Percentiles rank a stretch among this genome's conserved stretches.
These are phyloP conservation scores for Acidiella bohemica DNA, from an alignment of 495 filamentous ascomycete genomes.

Conservation along the genomic window DNA sequence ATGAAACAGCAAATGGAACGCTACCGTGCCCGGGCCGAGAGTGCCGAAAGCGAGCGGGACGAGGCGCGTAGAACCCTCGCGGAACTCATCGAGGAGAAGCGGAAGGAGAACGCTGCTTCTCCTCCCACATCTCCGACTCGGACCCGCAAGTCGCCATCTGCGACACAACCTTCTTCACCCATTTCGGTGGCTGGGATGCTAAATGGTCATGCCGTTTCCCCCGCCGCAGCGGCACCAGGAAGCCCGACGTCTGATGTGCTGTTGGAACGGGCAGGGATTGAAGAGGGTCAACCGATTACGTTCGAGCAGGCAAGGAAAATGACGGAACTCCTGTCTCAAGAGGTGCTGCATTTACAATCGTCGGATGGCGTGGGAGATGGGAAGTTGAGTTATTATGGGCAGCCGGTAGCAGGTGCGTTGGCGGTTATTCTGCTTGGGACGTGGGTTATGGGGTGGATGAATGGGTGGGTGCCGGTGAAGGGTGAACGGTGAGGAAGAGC, in stretches of 20 bases:
- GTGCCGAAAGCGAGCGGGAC: constrained; percentile 59
- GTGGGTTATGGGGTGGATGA: constrained; percentile 87
- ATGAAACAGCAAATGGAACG: constrained; percentile 66
- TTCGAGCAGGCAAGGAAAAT: constrained; percentile 27
- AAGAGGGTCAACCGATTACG: constrained; percentile 25
- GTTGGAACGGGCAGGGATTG: constrained; percentile 20
- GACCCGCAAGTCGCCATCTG: neutral
- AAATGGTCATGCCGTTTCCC: constrained; percentile 13
- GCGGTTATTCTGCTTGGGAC: constrained; percentile 83
- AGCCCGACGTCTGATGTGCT: constrained; percentile 16
- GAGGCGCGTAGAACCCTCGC: constrained; percentile 57
- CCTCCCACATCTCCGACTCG: constrained; percentile 1
- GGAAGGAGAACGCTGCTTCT: constrained; percentile 44
- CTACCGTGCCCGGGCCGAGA: constrained; percentile 64
- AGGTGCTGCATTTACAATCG: constrained; percentile 30
- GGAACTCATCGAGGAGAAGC: constrained; percentile 78
- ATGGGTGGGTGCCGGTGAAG: constrained; percentile 65
- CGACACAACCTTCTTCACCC: neutral
- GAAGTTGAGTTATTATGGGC: constrained; percentile 41
- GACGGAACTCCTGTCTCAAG: constrained; percentile 31
- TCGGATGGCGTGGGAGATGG: constrained; percentile 7
- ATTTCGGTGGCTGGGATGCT: neutral
- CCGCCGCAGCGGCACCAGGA: constrained; percentile 1
- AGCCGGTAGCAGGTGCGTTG: constrained; percentile 76
- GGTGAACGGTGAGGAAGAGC: constrained; percentile 30